phyloP scores from a whole-genome alignment of 345 rosid species.

The Sisymbrium irio region DNA sequence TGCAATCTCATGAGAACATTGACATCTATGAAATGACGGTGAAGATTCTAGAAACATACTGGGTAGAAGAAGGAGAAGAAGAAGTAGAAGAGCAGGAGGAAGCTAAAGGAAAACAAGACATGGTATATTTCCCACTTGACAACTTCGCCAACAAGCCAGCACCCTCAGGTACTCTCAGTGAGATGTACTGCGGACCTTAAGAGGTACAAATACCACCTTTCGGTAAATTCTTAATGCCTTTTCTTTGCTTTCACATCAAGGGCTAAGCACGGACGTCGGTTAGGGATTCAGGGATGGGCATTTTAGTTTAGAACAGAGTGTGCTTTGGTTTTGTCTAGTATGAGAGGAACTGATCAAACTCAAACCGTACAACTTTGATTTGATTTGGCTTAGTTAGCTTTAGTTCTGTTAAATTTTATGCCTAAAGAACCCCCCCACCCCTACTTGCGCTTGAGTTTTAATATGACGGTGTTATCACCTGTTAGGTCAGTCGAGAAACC shows the following conservation, averaged over 20 bases:
- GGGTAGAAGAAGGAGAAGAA: constrained; percentile 43
- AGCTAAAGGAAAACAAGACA: constrained; percentile 35
- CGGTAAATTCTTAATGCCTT: not conserved
- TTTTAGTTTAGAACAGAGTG: not conserved
- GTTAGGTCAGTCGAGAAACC: too few species aligned
- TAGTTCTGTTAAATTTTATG: not conserved
- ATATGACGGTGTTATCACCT: too few species aligned
- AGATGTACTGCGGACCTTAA: constrained; percentile 32
- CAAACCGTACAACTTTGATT: not conserved
- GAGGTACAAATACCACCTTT: constrained; percentile 17
- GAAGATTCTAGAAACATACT: constrained; percentile 59
- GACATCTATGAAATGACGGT: constrained; percentile 38
- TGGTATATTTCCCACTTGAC: constrained; percentile 13
- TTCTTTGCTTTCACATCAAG: constrained; percentile 6
- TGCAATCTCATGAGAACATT: constrained; percentile 47
- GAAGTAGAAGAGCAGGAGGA: constrained; percentile 32
- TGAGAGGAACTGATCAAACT: not conserved
- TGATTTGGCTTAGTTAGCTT: not conserved
- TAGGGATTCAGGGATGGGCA: not conserved
- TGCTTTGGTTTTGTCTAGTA: not conserved
- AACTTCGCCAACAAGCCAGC: constrained; percentile 25
- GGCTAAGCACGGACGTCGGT: not conserved
- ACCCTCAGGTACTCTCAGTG: constrained; percentile 18
- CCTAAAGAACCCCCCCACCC: not conserved
- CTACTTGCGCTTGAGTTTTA: too few species aligned